Conservation (phyloP, 345 rosid genomes). For the Moricandia moricandioides region DNA sequence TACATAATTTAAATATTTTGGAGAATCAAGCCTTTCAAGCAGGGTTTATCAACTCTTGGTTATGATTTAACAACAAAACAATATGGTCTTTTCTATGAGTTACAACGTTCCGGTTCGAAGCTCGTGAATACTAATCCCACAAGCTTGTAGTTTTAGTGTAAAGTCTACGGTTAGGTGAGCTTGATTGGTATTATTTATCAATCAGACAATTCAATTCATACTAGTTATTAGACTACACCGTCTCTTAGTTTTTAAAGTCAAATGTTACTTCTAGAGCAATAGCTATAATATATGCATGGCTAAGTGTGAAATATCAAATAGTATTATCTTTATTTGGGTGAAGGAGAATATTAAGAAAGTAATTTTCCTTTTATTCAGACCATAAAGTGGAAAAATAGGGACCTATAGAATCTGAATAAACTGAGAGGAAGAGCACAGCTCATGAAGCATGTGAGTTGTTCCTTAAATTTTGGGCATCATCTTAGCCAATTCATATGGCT, state of each 20-base stretch:
- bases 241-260: background rate
- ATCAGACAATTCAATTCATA: background rate
- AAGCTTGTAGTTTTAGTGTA: background rate
- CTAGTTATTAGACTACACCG: background rate
- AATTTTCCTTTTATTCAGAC: background rate
- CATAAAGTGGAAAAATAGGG: background rate
- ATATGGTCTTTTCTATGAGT: background rate
- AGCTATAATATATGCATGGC: background rate
- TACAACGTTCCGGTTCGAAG: background rate
- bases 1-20: background rate
- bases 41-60: background rate
- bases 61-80: background rate
- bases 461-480: conserved; percentile 34
- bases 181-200: background rate
- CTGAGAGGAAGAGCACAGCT: conserved; percentile 32
- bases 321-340: background rate
- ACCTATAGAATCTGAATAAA: conserved; percentile 20
- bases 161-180: background rate
- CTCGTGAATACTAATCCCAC: conserved; percentile 1
- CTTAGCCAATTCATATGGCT: conserved; percentile 24
- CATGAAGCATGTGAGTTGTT: conserved; percentile 34
- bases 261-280: background rate
- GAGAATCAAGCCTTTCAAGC: background rate
- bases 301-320: background rate
- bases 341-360: background rate